Percentiles rank a stretch among this genome's conserved stretches.
phyloP scores from a whole-genome alignment of 1,284 basidiomycete genomes.

The Moesziomyces sp. region DNA sequence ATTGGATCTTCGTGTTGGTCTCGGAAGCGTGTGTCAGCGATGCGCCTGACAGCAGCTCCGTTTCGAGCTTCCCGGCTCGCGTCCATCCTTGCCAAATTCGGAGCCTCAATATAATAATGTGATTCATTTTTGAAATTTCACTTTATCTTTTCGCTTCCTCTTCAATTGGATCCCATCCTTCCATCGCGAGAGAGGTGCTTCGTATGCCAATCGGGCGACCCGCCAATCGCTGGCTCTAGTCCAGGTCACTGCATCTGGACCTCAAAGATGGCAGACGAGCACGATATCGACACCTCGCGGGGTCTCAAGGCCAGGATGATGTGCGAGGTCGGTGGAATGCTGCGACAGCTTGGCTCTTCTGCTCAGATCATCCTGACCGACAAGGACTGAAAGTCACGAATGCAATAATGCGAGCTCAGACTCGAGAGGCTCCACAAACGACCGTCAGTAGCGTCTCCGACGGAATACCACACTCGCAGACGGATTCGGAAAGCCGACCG shows the following conservation, averaged over 20 bases:
- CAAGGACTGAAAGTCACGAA: too few relatives aligned
- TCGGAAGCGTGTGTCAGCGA: conserved; percentile 3
- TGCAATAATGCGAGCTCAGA: too few relatives aligned
- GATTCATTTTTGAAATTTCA: not conserved
- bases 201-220: too few relatives aligned
- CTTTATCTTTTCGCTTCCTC: not conserved
- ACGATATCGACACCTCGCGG: too few relatives aligned
- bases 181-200: not conserved
- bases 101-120: not conserved
- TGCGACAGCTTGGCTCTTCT: too few relatives aligned
- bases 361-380: too few relatives aligned
- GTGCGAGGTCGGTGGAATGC: not conserved
- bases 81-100: not conserved
- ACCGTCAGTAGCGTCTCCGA: not conserved
- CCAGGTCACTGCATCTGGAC: too few relatives aligned
- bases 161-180: not conserved
- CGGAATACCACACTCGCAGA: not conserved
- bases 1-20: conserved; percentile 2
- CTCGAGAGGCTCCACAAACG: too few relatives aligned
- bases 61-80: not conserved
- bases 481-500: not conserved
- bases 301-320: not conserved
- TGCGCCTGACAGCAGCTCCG: not conserved
- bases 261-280: too few relatives aligned
- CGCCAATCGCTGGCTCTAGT: too few relatives aligned